These are phyloP conservation scores for Xylaria acuta DNA, from an alignment of 495 filamentous ascomycete genomes.

Conservation along the genomic window DNA sequence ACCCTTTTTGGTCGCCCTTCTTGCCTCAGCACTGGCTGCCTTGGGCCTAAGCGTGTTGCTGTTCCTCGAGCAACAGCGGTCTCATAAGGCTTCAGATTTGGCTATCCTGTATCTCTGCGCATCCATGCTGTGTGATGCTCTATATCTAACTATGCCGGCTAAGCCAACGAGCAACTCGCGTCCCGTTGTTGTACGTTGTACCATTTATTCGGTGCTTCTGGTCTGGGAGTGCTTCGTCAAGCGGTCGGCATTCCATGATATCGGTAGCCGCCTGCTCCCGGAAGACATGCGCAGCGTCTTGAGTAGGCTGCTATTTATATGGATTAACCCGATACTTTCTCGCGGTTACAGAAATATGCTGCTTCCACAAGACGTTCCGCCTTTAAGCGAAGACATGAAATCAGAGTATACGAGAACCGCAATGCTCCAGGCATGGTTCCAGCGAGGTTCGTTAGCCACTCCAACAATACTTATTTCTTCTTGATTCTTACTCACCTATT, in stretches of 20 bases:
- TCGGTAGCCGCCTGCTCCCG: conserved; percentile 37
- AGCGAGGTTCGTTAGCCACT: conserved; percentile 32
- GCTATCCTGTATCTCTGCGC: background rate
- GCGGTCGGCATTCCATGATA: background rate
- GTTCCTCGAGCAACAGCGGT: conserved; percentile 25
- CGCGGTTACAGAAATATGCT: conserved; percentile 55
- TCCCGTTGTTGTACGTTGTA: background rate
- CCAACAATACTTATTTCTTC: background rate
- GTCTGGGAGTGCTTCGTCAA: background rate
- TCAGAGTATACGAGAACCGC: conserved; percentile 46
- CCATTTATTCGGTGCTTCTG: background rate
- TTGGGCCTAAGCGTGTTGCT: conserved; percentile 39
- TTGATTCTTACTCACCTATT: background rate
- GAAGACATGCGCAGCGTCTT: conserved; percentile 56
- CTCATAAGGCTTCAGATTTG: conserved; percentile 27
- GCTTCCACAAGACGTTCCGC: conserved; percentile 52
- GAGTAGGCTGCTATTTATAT: conserved; percentile 60
- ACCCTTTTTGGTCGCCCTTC: background rate
- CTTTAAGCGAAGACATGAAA: conserved; percentile 47
- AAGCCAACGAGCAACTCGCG: background rate
- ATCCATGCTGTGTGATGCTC: background rate
- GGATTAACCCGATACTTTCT: conserved; percentile 66
- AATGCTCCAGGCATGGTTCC: conserved; percentile 48
- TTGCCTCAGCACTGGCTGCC: conserved; percentile 38
- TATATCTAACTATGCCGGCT: background rate